Conservation (phyloP, 2,329 filamentous ascomycete genomes). For the Trichoderma polysporum region DNA sequence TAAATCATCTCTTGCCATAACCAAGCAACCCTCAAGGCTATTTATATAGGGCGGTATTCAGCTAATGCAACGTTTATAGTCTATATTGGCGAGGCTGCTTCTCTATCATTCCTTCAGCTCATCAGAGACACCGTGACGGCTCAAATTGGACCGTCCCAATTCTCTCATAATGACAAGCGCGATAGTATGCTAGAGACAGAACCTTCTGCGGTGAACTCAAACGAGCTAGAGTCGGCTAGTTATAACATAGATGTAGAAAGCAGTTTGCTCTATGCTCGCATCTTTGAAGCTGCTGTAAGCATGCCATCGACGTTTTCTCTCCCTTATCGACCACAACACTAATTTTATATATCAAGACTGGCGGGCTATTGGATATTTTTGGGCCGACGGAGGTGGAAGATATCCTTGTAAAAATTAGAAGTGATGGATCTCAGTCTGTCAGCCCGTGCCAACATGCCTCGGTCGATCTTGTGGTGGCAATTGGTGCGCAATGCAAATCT, state of each 20-base stretch:
- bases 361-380: constrained; percentile 37
- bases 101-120: constrained; percentile 56
- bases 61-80: constrained; percentile 33
- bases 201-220: constrained; percentile 20
- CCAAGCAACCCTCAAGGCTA: not conserved
- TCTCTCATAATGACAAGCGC: constrained; percentile 51
- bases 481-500: constrained; percentile 49
- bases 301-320: not conserved
- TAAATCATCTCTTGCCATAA: constrained; percentile 28
- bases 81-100: constrained; percentile 50
- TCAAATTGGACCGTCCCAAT: constrained; percentile 54
- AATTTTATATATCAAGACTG: constrained; percentile 30
- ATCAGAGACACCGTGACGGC: constrained; percentile 48
- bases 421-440: constrained; percentile 15
- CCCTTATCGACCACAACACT: not conserved
- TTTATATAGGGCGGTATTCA: too few relatives aligned
- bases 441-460: constrained; percentile 19
- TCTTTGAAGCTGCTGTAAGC: constrained; percentile 27
- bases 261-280: constrained; percentile 22
- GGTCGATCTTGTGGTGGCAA: constrained; percentile 48
- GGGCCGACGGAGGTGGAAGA: constrained; percentile 31
- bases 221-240: not conserved
- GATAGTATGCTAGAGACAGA: constrained; percentile 55
- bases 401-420: constrained; percentile 22
- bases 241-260: constrained; percentile 24